Percentiles rank a stretch among this genome's conserved stretches.
phyloP scores from a whole-genome alignment of 192 early-diverging fungal genomes.

The Backusella circina region DNA sequence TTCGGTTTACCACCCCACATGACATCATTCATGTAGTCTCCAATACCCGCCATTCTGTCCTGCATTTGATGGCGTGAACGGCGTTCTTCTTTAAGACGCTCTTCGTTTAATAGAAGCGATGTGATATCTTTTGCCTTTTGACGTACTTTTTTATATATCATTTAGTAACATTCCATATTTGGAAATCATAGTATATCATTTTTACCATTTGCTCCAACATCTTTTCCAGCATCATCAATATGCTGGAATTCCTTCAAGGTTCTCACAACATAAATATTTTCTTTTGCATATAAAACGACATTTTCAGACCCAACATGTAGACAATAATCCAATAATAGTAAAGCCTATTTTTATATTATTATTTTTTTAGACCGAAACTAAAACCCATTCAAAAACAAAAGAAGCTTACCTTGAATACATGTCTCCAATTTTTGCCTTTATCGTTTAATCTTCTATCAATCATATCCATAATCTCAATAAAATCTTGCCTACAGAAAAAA shows the following conservation, averaged over 20 bases:
- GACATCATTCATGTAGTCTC: conserved; percentile 27
- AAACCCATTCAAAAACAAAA: background rate
- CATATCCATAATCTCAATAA: conserved; percentile 97
- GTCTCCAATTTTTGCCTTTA: conserved; percentile 96
- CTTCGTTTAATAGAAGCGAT: conserved; percentile 72
- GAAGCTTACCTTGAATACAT: conserved; percentile 87
- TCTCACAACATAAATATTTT: conserved; percentile 92
- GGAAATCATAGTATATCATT: background rate
- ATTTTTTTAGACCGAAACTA: background rate
- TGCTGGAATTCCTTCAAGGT: conserved; percentile 97
- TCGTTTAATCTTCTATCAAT: conserved; percentile 97
- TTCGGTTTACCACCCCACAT: conserved; percentile 5
- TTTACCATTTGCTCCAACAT: conserved; percentile 87
- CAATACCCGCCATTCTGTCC: conserved; percentile 53
- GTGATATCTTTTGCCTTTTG: conserved; percentile 92
- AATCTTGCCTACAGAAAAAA: conserved; percentile 58
- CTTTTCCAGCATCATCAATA: conserved; percentile 87
- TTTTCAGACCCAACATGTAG: conserved; percentile 82
- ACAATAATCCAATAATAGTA: conserved; percentile 84
- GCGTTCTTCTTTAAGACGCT: conserved; percentile 73
- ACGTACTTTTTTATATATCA: conserved; percentile 62
- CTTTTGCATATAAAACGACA: conserved; percentile 81
- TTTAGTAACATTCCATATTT: background rate
- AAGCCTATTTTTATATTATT: conserved; percentile 46
- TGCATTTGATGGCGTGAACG: conserved; percentile 60